Evolutionary conservation across 2,329 filamentous ascomycete genomes (phyloP), one percentile per base, ranked within the genome.

Genomic region (Penicillium sp.): DNA sequence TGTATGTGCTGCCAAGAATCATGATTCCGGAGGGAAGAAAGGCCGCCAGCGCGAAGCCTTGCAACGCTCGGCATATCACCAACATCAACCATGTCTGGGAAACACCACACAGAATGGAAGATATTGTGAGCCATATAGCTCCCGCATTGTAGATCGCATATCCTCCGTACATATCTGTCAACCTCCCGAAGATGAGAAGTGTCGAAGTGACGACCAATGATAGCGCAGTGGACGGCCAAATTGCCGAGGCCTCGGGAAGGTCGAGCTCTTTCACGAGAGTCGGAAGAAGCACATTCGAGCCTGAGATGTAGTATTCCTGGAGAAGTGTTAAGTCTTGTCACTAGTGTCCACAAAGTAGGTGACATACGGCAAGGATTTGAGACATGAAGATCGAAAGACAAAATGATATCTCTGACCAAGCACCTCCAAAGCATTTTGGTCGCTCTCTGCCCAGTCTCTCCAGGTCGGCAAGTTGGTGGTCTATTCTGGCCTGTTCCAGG

Each of bases 281-380:
- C 1, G 90, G 90, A 0, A 92, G 72, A 24, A 93, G 74, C 55
- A 86, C 76, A 54, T 80, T 84, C 65, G 92, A 94, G 31, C 91
- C 91, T 44, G 86, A 89, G 47, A 93, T 83, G 67, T 88, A 89
- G 72, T 87, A 92, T 74, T 92, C 89, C 79, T 84, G 56, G 8
- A 29, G 13, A 10, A 22, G 31, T 36, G 51, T 38, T 49, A 54
- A 11, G 54, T 9, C 22, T 18, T 14, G 4, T 9, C 14, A 3
- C 4, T 34, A 21, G 34, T 21, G n/a, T 46, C 6, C 22, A 10
- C 3, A n/a, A 14, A 11, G 18, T 27, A 22, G 13, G 11, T 3
- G 3, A 71, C 79, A 52, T 71, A 82, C 81, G 43, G 82, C 79
- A 63, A 88, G 78, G 57, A 87, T 81, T 74, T 87, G 86, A 43